phyloP scores from a whole-genome alignment of 2,329 filamentous ascomycete species.

The Sarocladiaceae sp. region DNA sequence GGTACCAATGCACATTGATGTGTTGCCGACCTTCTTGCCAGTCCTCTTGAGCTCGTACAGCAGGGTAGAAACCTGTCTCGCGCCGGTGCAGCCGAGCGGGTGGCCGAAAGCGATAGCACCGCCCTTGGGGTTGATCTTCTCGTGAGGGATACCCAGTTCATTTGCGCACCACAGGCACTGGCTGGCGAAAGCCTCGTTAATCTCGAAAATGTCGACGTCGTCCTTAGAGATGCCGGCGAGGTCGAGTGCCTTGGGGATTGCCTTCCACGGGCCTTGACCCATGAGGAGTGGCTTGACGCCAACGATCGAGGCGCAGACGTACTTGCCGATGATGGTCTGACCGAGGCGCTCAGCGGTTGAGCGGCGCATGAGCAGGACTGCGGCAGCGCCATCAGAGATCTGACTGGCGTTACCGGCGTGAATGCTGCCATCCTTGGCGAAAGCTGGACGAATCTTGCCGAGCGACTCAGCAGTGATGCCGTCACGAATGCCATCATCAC shows the following conservation, averaged over 20 bases:
- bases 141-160: conserved; percentile 73
- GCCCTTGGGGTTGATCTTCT: conserved; percentile 96
- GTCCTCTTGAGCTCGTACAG: conserved; percentile 85
- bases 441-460: conserved; percentile 86
- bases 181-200: conserved; percentile 97
- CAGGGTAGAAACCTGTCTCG: conserved; percentile 87
- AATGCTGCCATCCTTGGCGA: conserved; percentile 87
- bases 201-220: conserved; percentile 96
- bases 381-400: conserved; percentile 92
- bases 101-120: conserved; percentile 96
- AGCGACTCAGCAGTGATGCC: conserved; percentile 85
- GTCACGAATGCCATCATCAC: conserved; percentile 82
- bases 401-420: conserved; percentile 96
- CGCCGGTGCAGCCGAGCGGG: conserved; percentile 90
- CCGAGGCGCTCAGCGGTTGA: conserved; percentile 83
- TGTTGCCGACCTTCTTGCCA: conserved; percentile 81
- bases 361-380: conserved; percentile 93
- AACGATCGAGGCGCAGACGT: conserved; percentile 77
- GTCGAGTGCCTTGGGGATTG: conserved; percentile 86
- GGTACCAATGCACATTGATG: conserved; percentile 94
- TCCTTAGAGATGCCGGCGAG: conserved; percentile 83
- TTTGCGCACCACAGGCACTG: conserved; percentile 94
- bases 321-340: conserved; percentile 89
- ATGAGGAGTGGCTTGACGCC: conserved; percentile 92
- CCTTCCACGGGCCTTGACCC: conserved; percentile 93